A percentile compares a stretch with the other conserved stretches of the same genome.
Evolutionary conservation across 2,329 filamentous ascomycete species (phyloP).

Genomic region (Nemania bipapillata): DNA sequence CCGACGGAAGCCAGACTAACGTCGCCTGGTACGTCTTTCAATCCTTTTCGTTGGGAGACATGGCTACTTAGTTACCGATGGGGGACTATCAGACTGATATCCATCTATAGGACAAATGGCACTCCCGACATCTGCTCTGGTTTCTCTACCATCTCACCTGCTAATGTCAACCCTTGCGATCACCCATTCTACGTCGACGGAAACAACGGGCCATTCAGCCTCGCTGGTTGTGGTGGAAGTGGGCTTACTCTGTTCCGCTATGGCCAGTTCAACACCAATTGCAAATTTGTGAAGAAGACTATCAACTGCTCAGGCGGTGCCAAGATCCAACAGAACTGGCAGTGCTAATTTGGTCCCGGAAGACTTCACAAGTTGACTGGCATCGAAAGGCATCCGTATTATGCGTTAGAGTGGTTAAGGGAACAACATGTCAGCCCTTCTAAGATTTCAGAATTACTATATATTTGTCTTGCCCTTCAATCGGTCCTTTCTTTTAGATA

Average conservation of each 20-base stretch:
- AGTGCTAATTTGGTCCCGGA: neutral
- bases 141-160: neutral
- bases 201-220: neutral
- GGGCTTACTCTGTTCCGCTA: neutral
- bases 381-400: no score
- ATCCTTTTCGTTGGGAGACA: neutral
- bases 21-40: neutral
- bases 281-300: neutral
- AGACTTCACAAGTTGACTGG: no score
- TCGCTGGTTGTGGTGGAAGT: neutral
- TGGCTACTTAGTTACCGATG: neutral
- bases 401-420: no score
- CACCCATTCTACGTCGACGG: neutral
- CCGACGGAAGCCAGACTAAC: neutral
- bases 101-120: neutral
- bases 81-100: neutral
- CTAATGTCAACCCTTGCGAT: neutral
- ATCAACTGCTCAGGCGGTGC: neutral
- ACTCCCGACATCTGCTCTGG: neutral
- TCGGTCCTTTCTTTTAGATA: no score
- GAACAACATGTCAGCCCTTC: no score
- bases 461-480: no score
- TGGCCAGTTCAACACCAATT: constrained; percentile 1
- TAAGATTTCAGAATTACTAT: no score
- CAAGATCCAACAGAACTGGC: neutral